Percentiles rank a stretch among this genome's conserved stretches.
Evolutionary conservation across 2,329 filamentous ascomycete genomes (phyloP).

Genomic region (Penicillium psychrosexuale): DNA sequence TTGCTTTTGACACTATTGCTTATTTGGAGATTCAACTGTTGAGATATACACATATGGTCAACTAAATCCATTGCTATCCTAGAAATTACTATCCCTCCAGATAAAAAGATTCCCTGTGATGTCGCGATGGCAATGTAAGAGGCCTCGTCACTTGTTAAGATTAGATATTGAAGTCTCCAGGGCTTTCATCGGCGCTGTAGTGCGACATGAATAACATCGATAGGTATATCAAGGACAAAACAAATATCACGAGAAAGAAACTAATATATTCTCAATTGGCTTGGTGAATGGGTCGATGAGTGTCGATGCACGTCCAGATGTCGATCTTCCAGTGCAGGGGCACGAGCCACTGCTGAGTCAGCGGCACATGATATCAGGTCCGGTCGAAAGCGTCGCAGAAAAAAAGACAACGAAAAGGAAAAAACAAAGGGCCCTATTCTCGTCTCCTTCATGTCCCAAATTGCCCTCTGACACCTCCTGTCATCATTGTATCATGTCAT

Average conservation of each 20-base stretch:
- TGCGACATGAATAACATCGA: background rate
- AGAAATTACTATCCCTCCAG: too few species aligned
- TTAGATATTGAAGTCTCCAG: background rate
- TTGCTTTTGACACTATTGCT: background rate
- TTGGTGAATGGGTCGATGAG: background rate
- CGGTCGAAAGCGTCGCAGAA: conserved; percentile 23
- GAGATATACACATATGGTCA: background rate
- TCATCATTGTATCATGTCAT: conserved; percentile 11
- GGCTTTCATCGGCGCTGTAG: background rate
- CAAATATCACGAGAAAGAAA: background rate
- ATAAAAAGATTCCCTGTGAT: background rate
- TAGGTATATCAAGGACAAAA: background rate
- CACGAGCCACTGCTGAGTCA: conserved; percentile 22
- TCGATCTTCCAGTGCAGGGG: background rate
- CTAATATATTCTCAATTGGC: too few species aligned
- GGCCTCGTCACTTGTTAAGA: background rate
- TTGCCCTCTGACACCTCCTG: conserved; percentile 25
- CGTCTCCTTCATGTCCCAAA: conserved; percentile 21
- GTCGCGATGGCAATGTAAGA: background rate
- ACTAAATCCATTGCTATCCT: background rate
- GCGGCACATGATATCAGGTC: conserved; percentile 30
- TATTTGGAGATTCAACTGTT: background rate
- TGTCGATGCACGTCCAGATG: background rate
- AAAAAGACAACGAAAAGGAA: conserved; percentile 22
- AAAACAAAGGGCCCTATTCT: conserved; percentile 15